phyloP scores from a whole-genome alignment of 495 filamentous ascomycete species.

The Cladorrhinum samala region DNA sequence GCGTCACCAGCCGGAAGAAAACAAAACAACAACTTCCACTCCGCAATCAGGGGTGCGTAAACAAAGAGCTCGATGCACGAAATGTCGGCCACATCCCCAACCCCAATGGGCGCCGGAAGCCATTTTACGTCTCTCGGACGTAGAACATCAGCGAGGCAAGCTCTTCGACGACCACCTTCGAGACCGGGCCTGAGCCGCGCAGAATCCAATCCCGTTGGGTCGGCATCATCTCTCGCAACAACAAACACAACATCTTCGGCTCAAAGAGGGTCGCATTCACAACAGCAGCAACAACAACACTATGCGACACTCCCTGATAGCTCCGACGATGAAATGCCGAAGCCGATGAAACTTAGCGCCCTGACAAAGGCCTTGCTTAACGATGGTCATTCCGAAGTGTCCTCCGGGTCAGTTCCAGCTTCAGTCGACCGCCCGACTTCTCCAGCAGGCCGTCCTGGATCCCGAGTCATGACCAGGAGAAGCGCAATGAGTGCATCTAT shows the following conservation, averaged over 20 bases:
- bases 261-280: slow-evolving; percentile 18
- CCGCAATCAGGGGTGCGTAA: neutral
- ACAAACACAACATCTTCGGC: slow-evolving; percentile 1
- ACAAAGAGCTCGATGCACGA: neutral
- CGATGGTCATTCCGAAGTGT: slow-evolving; percentile 43
- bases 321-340: slow-evolving; percentile 66
- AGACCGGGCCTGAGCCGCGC: slow-evolving; percentile 28
- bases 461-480: slow-evolving; percentile 47
- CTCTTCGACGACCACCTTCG: slow-evolving; percentile 32
- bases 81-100: slow-evolving; percentile 36
- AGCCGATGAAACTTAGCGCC: slow-evolving; percentile 73
- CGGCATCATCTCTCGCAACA: slow-evolving; percentile 2
- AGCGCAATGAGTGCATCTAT: slow-evolving; percentile 30
- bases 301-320: slow-evolving; percentile 49
- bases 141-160: slow-evolving; percentile 39
- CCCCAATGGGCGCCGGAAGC: slow-evolving; percentile 29
- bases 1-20: slow-evolving; percentile 1
- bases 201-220: slow-evolving; percentile 32
- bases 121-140: slow-evolving; percentile 31
- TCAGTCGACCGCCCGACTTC: slow-evolving; percentile 51
- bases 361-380: slow-evolving; percentile 70
- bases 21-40: neutral
- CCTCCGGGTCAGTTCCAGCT: slow-evolving; percentile 19
- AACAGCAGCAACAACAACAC: slow-evolving; percentile 17
- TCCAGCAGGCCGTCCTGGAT: slow-evolving; percentile 39